Evolutionary conservation across 768 basidiomycete genomes (phyloP).

Genomic region (Leccinum rimulosum): DNA sequence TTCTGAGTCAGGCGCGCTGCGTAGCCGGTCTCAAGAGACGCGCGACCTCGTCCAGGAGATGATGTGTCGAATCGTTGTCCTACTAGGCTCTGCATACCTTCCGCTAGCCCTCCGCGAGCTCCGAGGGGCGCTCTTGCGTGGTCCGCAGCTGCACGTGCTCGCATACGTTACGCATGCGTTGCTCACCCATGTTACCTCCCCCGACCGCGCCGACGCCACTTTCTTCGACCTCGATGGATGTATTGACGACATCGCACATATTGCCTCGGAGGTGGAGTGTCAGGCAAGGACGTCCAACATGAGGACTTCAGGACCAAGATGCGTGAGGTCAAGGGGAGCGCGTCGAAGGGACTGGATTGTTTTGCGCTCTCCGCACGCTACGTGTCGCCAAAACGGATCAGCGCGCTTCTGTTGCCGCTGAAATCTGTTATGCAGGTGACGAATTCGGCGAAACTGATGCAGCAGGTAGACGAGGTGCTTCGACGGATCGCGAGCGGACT

Average conservation of each 20-base stretch:
- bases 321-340: slow-evolving; percentile 83
- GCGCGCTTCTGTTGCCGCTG: slow-evolving; percentile 72
- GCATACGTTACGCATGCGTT: slow-evolving; percentile 83
- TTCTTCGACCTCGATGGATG: slow-evolving; percentile 73
- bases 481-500: slow-evolving; percentile 80
- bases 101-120: slow-evolving; percentile 75
- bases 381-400: slow-evolving; percentile 75
- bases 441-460: slow-evolving; percentile 73
- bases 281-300: slow-evolving; percentile 80
- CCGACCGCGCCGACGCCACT: slow-evolving; percentile 43
- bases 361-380: slow-evolving; percentile 78
- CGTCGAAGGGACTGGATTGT: slow-evolving; percentile 82
- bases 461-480: slow-evolving; percentile 84
- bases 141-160: slow-evolving; percentile 92
- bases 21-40: slow-evolving; percentile 92
- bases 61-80: slow-evolving; percentile 71
- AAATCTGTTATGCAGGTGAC: slow-evolving; percentile 86
- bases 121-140: slow-evolving; percentile 79
- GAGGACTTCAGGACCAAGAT: slow-evolving; percentile 95
- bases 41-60: slow-evolving; percentile 84
- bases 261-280: slow-evolving; percentile 88
- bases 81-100: slow-evolving; percentile 72
- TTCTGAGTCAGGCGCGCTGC: slow-evolving; percentile 79
- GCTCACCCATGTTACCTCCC: slow-evolving; percentile 73
- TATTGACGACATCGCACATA: slow-evolving; percentile 73